Percentiles rank a stretch among this genome's conserved stretches.
Evolutionary conservation across 768 basidiomycete species (phyloP).

Genomic region (Tricholoma hemisulphureum): DNA sequence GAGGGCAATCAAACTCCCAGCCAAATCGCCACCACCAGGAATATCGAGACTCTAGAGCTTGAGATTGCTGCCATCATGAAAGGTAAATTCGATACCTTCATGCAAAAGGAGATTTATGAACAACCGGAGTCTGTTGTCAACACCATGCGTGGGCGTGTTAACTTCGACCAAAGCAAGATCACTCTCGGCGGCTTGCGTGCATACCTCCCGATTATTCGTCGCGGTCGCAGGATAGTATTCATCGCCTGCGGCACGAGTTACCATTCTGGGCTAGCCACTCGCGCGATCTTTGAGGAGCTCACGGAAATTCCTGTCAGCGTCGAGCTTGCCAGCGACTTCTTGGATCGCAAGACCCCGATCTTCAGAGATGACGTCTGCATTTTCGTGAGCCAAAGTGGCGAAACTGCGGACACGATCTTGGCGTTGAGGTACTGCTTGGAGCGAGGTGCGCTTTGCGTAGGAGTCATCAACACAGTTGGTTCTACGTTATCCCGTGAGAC

Average conservation of each 20-base stretch:
- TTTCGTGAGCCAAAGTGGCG: constrained; percentile 96
- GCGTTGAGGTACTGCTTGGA: constrained; percentile 96
- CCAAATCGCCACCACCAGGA: constrained; percentile 74
- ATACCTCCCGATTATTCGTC: constrained; percentile 93
- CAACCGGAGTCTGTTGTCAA: constrained; percentile 99
- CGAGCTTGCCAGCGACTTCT: constrained; percentile 96
- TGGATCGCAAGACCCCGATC: constrained; percentile 98
- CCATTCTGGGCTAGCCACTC: constrained; percentile 94
- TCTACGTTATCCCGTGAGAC: constrained; percentile 97
- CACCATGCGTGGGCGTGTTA: constrained; percentile 99
- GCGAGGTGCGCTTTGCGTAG: constrained; percentile 92
- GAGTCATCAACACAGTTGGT: constrained; percentile 98
- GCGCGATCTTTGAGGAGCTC: constrained; percentile 97
- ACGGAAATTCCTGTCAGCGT: constrained; percentile 98
- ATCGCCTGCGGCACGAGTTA: constrained; percentile 98
- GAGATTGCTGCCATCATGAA: constrained; percentile 99
- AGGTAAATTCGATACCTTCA: constrained; percentile 99
- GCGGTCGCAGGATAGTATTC: constrained; percentile 92
- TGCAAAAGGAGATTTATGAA: constrained; percentile 99
- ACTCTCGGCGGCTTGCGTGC: constrained; percentile 94
- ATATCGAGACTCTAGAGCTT: constrained; percentile 96
- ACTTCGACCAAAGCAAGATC: constrained; percentile 90
- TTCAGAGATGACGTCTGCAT: constrained; percentile 98
- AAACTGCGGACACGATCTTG: constrained; percentile 97
- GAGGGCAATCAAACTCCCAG: constrained; percentile 60